Conservation (phyloP, 176 grass and related monocot genomes). For the Secale cereale region DNA sequence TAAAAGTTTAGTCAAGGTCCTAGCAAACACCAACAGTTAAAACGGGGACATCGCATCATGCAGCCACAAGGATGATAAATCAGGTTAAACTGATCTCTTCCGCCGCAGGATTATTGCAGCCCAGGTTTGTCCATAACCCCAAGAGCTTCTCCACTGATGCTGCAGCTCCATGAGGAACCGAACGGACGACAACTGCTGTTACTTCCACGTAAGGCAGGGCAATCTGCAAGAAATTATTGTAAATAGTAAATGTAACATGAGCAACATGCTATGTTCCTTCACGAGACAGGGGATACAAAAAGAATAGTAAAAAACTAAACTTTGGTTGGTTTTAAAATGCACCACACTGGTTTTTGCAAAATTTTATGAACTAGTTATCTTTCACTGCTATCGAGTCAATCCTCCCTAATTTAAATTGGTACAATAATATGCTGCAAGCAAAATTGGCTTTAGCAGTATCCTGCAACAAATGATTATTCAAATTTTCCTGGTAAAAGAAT, state of each 20-base stretch:
- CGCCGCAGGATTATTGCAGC: constrained; percentile 42
- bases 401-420: background rate
- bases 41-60: constrained; percentile 51
- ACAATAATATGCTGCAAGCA: background rate
- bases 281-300: too few species aligned
- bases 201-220: constrained; percentile 40
- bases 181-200: background rate
- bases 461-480: background rate
- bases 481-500: too few species aligned
- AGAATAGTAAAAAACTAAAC: background rate
- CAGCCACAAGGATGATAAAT: constrained; percentile 48
- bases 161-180: constrained; percentile 9
- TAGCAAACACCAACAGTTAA: constrained; percentile 27
- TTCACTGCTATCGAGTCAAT: background rate
- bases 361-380: background rate
- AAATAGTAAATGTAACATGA: background rate
- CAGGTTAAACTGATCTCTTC: constrained; percentile 58
- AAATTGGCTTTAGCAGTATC: background rate
- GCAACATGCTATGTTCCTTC: background rate
- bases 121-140: constrained; percentile 3
- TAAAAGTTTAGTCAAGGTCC: constrained; percentile 35
- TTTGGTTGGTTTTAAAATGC: background rate
- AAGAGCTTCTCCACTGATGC: background rate
- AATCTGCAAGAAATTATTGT: constrained; percentile 24
- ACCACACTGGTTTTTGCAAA: background rate